Evolutionary conservation across 1,139 yeast genomes (phyloP), one percentile per base, ranked within the genome.

Genomic region (Kluyveromyces sp.): DNA sequence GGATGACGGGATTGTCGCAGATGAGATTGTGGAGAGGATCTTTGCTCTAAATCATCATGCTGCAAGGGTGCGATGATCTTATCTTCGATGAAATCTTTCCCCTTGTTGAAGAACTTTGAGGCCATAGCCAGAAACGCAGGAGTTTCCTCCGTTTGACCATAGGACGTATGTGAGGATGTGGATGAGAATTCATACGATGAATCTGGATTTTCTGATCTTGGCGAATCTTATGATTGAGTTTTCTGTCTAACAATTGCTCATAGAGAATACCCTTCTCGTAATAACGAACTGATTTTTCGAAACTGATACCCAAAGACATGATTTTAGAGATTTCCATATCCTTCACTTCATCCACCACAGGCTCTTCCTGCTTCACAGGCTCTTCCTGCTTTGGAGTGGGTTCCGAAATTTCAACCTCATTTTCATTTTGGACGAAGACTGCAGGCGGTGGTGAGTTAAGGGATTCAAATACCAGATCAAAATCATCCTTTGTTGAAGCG

Each of bases 321-420:
- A 63, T 41, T 42, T 49, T 54, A 1, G 67, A 65, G 25, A 63
- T 53, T 45, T 63, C 66, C 65, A 61, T 59, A 45, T 63, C 67
- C 42, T 50, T 57, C 2, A 59, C 60, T 43, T 61, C 65, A 46
- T 63, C 66, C 3, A 60, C 58, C 6, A 58, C 47, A 27, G 40
- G 25, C 25, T 25, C 26, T 7, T 28, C n/a, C 15, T 41, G 26
- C 30, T 37, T 25, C 6, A 58, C 47, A 27, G 40, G 25, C 25
- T 25, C 26, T 7, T 28, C n/a, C 15, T 41, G 26, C 30, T 37
- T 25, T 15, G 35, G 33, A 25, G 31, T 28, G 10, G 30, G 39
- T n/a, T 27, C 7, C 4, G 36, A 25, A 15, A 15, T 15, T 15
- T 15, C 21, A 15, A 15, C 21, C 21, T 15, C 21, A 15, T 15